phyloP scores from a whole-genome alignment of 192 early-diverging fungal genomes.

The Backusella morwellensis region DNA sequence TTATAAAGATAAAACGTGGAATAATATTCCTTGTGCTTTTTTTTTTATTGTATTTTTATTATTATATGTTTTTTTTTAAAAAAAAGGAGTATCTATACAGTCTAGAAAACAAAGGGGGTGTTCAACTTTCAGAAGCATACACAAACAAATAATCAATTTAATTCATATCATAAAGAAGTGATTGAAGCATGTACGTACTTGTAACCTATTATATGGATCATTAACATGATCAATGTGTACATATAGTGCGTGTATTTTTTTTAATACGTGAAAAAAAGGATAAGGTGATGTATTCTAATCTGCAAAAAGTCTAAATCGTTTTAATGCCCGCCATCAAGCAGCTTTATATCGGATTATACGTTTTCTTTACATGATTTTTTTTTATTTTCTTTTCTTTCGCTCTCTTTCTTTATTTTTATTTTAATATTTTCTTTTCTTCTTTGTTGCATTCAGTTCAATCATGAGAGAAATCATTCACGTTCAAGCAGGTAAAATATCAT shows the following conservation, averaged over 20 bases:
- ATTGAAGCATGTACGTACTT: not conserved
- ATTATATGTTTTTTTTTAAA: not conserved
- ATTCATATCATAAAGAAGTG: not conserved
- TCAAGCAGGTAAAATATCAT: slow-evolving; percentile 47
- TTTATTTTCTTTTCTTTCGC: not conserved
- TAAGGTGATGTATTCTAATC: not conserved
- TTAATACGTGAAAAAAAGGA: not conserved
- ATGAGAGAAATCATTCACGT: slow-evolving; percentile 64
- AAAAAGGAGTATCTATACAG: not conserved
- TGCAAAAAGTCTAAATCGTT: not conserved
- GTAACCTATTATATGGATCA: not conserved
- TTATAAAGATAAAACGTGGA: not conserved
- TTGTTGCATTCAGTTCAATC: not conserved
- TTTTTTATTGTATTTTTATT: not conserved
- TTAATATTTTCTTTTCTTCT: slow-evolving; percentile 1
- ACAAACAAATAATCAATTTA: not conserved
- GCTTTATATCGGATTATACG: not conserved
- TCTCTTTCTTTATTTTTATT: not conserved
- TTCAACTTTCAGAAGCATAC: not conserved
- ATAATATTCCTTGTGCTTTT: not conserved
- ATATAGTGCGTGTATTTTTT: not conserved
- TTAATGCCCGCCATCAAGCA: not conserved
- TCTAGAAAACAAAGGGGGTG: not conserved
- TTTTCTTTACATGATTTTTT: not conserved
- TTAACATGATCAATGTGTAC: not conserved